Conservation (phyloP, 352 stramenopile genomes). For the Phytopythium mirpurense region DNA sequence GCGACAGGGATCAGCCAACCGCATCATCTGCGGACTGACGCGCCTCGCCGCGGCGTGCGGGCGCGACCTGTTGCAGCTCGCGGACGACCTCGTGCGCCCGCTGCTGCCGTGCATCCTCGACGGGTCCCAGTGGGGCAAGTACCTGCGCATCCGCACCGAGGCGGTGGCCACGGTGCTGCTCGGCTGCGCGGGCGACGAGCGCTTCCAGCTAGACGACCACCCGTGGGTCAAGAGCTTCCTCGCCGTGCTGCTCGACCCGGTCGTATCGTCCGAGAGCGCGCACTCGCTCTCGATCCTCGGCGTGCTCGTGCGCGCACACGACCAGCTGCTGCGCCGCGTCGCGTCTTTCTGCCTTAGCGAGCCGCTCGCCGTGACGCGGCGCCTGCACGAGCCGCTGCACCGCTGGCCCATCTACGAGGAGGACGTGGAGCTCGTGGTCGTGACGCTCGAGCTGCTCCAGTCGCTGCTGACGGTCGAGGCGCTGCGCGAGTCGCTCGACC, state of each 20-base stretch:
- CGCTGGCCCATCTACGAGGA: slow-evolving; percentile 65
- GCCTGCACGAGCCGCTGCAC: slow-evolving; percentile 37
- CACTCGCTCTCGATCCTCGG: slow-evolving; percentile 44
- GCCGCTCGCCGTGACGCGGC: slow-evolving; percentile 27
- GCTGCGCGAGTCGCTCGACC: slow-evolving; percentile 30
- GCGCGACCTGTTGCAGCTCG: slow-evolving; percentile 27
- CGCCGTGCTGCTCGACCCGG: slow-evolving; percentile 30
- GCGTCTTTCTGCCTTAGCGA: slow-evolving; percentile 31
- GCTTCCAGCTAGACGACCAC: slow-evolving; percentile 36
- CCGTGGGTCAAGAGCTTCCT: slow-evolving; percentile 43
- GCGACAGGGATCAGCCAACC: slow-evolving; percentile 29
- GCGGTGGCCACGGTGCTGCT: slow-evolving; percentile 43
- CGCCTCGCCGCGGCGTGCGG: slow-evolving; percentile 38
- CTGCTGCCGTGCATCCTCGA: slow-evolving; percentile 41
- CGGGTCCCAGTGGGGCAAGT: slow-evolving; percentile 44
- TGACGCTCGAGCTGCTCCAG: slow-evolving; percentile 42
- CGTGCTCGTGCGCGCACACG: slow-evolving; percentile 23
- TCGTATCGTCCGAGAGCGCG: slow-evolving; percentile 41
- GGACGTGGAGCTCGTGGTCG: slow-evolving; percentile 47
- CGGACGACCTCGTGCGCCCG: slow-evolving; percentile 41
- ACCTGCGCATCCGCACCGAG: slow-evolving; percentile 38
- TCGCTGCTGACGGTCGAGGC: slow-evolving; percentile 25
- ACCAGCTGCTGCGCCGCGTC: slow-evolving; percentile 31
- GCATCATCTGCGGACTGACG: slow-evolving; percentile 51
- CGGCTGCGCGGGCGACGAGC: slow-evolving; percentile 24